phyloP scores from a whole-genome alignment of 257 asterid species.

The Apocynum venetum region DNA sequence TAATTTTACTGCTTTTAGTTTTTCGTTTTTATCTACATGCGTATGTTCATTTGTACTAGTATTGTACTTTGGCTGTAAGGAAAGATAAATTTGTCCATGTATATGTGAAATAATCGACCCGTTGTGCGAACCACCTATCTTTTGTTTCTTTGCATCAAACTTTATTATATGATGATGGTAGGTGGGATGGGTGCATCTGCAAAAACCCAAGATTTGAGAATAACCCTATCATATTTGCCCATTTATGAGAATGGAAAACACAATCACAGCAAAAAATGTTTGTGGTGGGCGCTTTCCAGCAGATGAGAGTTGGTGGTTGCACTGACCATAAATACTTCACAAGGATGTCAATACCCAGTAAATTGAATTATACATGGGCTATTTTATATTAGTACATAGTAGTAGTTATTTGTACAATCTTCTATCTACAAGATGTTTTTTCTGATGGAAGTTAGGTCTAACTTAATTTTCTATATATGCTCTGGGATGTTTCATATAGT shows the following conservation, averaged over 20 bases:
- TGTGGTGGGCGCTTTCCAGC: not conserved
- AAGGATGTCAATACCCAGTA: too few relatives aligned
- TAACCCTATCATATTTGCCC: not conserved
- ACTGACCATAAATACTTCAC: too few relatives aligned
- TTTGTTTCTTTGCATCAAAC: not conserved
- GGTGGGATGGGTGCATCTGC: not conserved
- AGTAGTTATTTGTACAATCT: too few relatives aligned
- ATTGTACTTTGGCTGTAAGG: not conserved
- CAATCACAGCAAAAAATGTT: not conserved
- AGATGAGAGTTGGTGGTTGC: not conserved
- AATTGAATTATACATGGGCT: too few relatives aligned
- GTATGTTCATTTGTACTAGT: not conserved
- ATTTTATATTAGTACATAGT: too few relatives aligned
- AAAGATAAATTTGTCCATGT: not conserved
- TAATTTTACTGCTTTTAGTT: not conserved
- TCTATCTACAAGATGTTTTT: too few relatives aligned
- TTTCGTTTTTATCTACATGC: not conserved
- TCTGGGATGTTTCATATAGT: too few relatives aligned
- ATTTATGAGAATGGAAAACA: not conserved
- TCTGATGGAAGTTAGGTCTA: too few relatives aligned
- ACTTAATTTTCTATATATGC: too few relatives aligned
- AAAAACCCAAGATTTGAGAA: not conserved
- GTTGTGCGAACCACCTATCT: not conserved
- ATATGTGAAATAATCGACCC: not conserved
- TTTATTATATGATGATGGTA: not conserved